Evolutionary conservation across 305 asterid species (phyloP), one percentile per base, ranked within the genome.

Genomic region (Fraxinus albicans): DNA sequence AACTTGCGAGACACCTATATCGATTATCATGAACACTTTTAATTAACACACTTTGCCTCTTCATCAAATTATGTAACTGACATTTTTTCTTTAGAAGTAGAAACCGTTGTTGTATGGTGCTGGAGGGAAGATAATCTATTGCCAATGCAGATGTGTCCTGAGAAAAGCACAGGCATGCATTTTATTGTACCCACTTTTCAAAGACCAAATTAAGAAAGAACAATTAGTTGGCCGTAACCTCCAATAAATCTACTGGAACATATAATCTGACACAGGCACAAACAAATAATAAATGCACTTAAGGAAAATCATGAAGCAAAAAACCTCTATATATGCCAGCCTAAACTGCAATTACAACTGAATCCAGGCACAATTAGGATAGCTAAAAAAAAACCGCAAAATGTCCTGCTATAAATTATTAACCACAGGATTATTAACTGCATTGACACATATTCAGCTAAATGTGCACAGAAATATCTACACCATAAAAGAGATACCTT

Each of bases 401-500:
- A 15, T 19, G 29, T 19, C 69, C 27, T n/a, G 69, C 69, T 58
- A 58, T 7, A 50, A 13, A 13, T 47, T 47, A 47, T 47, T 47
- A 47, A 47, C 17, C 17, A 44, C 53, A 44, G 53, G 3, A 44
- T 3, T 38, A 35, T 73, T 44, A 31, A 73, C 21, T 2, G 13
- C 67, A 13, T 67, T 8, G 9, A 60, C 29, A 21, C 53, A 58
- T 9, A 47, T 31, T 50, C 60, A 79, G 17, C 27, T 38, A 60
- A 10, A 76, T 3, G 53, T 44, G 5, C 17, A 44, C 53, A 44
- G 53, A 44, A 8, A 23, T 67, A 50, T 70, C 36, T 73, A 35
- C 29, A 69, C 35, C 13, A 81, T 76, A 70, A 6, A 75, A 4
- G 44, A 44, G 77, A 69, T 82, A 94, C 99, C 99, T 96, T 90